A percentile compares a stretch with the other conserved stretches of the same genome.
phyloP scores from a whole-genome alignment of 2,329 filamentous ascomycete genomes.

The Fusarium transvaalense region DNA sequence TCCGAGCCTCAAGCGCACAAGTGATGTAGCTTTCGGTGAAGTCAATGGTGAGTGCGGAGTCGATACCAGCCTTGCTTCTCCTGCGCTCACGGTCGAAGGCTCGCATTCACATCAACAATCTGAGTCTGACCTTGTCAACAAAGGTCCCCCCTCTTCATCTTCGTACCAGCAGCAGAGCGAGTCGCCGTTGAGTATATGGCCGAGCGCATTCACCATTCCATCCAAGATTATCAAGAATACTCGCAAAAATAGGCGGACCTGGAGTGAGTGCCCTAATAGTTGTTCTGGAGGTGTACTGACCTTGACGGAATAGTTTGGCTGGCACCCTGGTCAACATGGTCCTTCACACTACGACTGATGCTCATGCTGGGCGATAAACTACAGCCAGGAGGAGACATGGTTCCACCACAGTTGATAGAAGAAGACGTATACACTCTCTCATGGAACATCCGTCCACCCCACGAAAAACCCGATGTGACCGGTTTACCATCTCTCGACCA shows the following conservation, averaged over 20 bases:
- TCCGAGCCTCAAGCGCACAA: slow-evolving; percentile 21
- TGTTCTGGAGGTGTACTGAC: not conserved
- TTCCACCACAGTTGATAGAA: slow-evolving; percentile 43
- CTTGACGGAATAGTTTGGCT: slow-evolving; percentile 44
- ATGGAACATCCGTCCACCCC: slow-evolving; percentile 34
- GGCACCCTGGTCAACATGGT: slow-evolving; percentile 53
- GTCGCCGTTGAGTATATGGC: slow-evolving; percentile 46
- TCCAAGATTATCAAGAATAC: slow-evolving; percentile 50
- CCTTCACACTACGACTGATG: slow-evolving; percentile 51
- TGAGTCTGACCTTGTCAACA: slow-evolving; percentile 2
- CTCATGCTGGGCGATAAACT: slow-evolving; percentile 51
- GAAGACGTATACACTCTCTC: slow-evolving; percentile 49
- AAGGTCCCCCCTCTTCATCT: slow-evolving; percentile 18
- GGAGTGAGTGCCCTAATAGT: slow-evolving; percentile 50
- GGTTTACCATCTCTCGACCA: slow-evolving; percentile 53
- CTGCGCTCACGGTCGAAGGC: slow-evolving; percentile 33
- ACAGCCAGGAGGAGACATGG: slow-evolving; percentile 39
- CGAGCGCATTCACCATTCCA: slow-evolving; percentile 48
- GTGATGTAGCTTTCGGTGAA: slow-evolving; percentile 31
- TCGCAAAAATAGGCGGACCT: slow-evolving; percentile 50
- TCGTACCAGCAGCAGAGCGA: slow-evolving; percentile 13
- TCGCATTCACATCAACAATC: slow-evolving; percentile 26
- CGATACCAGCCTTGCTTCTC: slow-evolving; percentile 29
- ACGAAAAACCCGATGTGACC: slow-evolving; percentile 49
- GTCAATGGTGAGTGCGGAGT: slow-evolving; percentile 33